Evolutionary conservation across 331 rosid species (phyloP), one percentile per base, ranked within the genome.

Genomic region (Stylosanthes scabra): DNA sequence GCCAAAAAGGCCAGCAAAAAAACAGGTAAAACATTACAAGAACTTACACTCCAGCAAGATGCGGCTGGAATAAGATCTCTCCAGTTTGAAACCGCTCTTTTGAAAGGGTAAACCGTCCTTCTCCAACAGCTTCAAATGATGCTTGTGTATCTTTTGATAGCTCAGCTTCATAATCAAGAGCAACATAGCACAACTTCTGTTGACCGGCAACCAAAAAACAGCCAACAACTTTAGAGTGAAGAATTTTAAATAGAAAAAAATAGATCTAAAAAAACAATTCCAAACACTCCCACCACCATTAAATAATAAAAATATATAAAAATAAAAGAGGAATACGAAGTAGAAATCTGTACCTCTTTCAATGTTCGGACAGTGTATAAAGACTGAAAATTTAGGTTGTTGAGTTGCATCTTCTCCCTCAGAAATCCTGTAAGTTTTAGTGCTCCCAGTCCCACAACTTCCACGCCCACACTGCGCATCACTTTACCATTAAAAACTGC

Each of bases 21-120:
- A 63, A 41, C 63, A 34, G 58, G 34, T 34, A 58, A 68, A 25
- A 13, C 61, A 45, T 63, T 63, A 46, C 16, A 50, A 55, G 41
- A 66, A 74, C 98, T 82, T 79, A 92, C 98, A 90, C 71, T 82
- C 91, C 95, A 16, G 90, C 92, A 80, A 90, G 86, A 49, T 68
- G 83, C 57, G 98, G 96, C 81, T 80, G 84, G 82, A 92, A 92
- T 77, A 92, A 83, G 77, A 92, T 70, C 79, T 92, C 97, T 46
- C 84, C 94, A 9, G 97, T 85, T 80, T 90, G 96, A 87, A 92
- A 92, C 50, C 94, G 84, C 83, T 90, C 97, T 82, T 86, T 86
- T 2, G 97, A 85, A 72, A 90, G 86, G 20, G 95, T 85, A 74
- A 86, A 88, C 83, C 69, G 84, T 62, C 89, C 98, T 82, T 90